Evolutionary conservation across 441 rosid genomes (phyloP).

Genomic region (Iberis amara): DNA sequence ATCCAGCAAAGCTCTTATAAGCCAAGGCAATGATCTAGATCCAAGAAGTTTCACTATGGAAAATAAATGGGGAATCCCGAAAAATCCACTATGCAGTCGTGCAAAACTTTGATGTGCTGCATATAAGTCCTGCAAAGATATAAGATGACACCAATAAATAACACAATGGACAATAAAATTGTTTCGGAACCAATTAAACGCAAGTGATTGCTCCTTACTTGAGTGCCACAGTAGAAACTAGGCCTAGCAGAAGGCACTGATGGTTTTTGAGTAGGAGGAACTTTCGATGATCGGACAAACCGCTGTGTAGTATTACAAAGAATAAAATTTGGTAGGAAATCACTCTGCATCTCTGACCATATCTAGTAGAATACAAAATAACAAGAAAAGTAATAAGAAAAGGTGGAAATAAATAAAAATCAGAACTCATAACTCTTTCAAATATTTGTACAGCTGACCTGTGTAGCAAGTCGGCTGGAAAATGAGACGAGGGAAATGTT

Average conservation of each 20-base stretch:
- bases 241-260: conserved; percentile 90
- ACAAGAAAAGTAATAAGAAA: background rate
- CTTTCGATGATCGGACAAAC: conserved; percentile 80
- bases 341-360: conserved; percentile 99
- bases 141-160: conserved; percentile 6
- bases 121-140: conserved; percentile 64
- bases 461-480: conserved; percentile 96
- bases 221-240: conserved; percentile 92
- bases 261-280: conserved; percentile 86
- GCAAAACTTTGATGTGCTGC: conserved; percentile 98
- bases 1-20: conserved; percentile 87
- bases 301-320: conserved; percentile 98
- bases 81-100: conserved; percentile 86
- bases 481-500: conserved; percentile 91
- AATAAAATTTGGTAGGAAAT: conserved; percentile 95
- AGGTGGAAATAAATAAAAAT: background rate
- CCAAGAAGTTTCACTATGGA: conserved; percentile 88
- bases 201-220: conserved; percentile 45
- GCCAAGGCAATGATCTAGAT: conserved; percentile 97
- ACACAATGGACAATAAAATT: conserved; percentile 1
- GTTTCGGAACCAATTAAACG: conserved; percentile 16
- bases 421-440: background rate
- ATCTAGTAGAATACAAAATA: conserved; percentile 45
- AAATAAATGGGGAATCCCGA: conserved; percentile 86
- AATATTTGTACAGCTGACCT: conserved; percentile 45